Conservation (phyloP, 257 asterid genomes). For the Solanum infundibuliforme region DNA sequence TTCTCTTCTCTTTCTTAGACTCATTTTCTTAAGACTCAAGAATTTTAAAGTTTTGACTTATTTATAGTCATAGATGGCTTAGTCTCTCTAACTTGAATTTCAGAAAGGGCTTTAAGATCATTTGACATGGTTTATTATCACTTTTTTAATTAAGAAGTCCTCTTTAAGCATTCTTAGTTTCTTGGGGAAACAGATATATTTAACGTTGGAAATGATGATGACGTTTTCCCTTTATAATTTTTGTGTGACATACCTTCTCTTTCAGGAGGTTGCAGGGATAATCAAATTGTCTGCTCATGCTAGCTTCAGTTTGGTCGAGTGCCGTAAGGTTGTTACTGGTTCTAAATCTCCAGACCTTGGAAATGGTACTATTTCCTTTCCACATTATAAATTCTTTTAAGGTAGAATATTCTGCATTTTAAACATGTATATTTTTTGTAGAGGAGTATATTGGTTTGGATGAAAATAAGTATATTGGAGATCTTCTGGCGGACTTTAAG, state of each 20-base stretch:
- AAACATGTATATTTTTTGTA: constrained; percentile 14
- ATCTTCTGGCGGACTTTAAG: constrained; percentile 89
- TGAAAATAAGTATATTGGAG: constrained; percentile 91
- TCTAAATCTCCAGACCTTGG: constrained; percentile 87
- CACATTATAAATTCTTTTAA: neutral
- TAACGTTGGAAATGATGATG: neutral
- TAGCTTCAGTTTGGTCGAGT: constrained; percentile 91
- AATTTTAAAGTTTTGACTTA: neutral
- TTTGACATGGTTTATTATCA: neutral
- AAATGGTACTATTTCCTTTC: constrained; percentile 45
- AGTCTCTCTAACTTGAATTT: neutral
- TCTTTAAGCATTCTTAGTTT: neutral
- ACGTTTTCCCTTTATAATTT: neutral
- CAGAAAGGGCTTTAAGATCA: neutral
- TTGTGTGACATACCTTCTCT: neutral
- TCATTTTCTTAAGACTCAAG: neutral
- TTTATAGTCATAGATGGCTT: neutral
- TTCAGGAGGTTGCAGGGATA: constrained; percentile 95
- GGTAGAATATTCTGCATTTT: neutral
- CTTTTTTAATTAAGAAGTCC: neutral
- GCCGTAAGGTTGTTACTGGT: constrained; percentile 79
- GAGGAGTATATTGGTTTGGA: constrained; percentile 92
- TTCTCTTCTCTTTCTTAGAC: neutral
- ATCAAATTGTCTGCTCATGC: constrained; percentile 76
- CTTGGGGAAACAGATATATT: neutral